Percentiles rank a stretch among this genome's conserved stretches.
Conservation (phyloP, 768 basidiomycete species). For the Epithele typhae region DNA sequence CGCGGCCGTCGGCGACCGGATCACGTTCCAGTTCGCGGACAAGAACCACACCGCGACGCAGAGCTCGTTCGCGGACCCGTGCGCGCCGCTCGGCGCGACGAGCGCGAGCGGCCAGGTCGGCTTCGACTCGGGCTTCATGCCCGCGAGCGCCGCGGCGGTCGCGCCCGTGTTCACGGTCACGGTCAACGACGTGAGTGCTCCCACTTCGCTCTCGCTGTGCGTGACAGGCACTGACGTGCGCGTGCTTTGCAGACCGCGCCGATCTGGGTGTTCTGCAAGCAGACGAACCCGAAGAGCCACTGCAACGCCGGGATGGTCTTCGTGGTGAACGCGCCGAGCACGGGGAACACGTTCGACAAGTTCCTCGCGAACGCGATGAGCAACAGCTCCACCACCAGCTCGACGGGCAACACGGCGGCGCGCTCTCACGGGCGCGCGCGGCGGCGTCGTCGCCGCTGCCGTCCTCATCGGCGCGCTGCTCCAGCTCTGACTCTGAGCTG, state of each 20-base stretch:
- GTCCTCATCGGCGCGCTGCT: neutral
- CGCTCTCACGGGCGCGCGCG: neutral
- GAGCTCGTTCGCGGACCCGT: conserved; percentile 33
- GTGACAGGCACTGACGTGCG: neutral
- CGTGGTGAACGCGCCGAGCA: conserved; percentile 47
- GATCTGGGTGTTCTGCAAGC: conserved; percentile 50
- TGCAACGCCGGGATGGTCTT: conserved; percentile 61
- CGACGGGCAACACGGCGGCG: neutral
- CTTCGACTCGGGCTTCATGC: conserved; percentile 40
- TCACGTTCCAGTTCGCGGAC: conserved; percentile 38
- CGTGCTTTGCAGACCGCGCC: conserved; percentile 39
- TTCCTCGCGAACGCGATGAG: conserved; percentile 33
- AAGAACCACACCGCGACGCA: conserved; percentile 37
- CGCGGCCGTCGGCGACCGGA: conserved; percentile 32
- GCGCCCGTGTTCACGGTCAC: conserved; percentile 51
- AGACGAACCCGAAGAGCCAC: conserved; percentile 34
- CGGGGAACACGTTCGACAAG: conserved; percentile 48
- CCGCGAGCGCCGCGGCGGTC: conserved; percentile 35
- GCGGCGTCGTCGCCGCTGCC: neutral
- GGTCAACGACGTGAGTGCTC: conserved; percentile 40
- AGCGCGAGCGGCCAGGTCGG: conserved; percentile 40
- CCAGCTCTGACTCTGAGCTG: too few species aligned
- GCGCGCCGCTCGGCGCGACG: conserved; percentile 35
- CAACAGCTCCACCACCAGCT: neutral
- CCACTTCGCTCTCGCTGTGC: conserved; percentile 21